Evolutionary conservation across 257 asterid species (phyloP).

Genomic region (Echium plantagineum): DNA sequence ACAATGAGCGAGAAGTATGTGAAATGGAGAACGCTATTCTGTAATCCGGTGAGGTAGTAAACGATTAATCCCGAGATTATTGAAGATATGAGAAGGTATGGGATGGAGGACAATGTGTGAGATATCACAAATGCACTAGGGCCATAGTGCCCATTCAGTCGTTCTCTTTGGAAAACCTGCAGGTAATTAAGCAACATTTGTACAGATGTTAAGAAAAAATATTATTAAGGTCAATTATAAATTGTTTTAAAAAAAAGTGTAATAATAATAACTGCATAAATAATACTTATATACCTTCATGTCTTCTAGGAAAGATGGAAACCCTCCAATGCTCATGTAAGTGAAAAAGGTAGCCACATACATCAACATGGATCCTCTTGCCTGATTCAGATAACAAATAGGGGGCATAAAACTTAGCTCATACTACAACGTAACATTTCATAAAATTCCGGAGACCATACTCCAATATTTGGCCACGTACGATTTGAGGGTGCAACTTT

Average conservation of each 20-base stretch:
- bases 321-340: constrained; percentile 64
- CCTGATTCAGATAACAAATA: constrained; percentile 15
- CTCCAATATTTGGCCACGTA: too few species aligned
- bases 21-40: constrained; percentile 33
- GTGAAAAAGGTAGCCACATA: constrained; percentile 40
- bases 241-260: too few species aligned
- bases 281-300: constrained; percentile 39
- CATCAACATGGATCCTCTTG: constrained; percentile 45
- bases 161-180: constrained; percentile 46
- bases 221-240: too few species aligned
- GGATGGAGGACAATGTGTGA: constrained; percentile 49
- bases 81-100: constrained; percentile 36
- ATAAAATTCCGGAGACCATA: too few species aligned
- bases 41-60: constrained; percentile 48
- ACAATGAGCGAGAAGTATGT: constrained; percentile 24
- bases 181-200: too few species aligned
- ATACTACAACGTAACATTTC: too few species aligned
- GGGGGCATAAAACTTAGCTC: neutral
- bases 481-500: too few species aligned
- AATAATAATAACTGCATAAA: neutral
- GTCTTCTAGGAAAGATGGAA: constrained; percentile 63
- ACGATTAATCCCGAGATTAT: constrained; percentile 36
- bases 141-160: constrained; percentile 47
- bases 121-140: constrained; percentile 39
- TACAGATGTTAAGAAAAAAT: too few species aligned